Evolutionary conservation across 495 filamentous ascomycete genomes (phyloP), one percentile per base, ranked within the genome.

Genomic region (Aspergillus egyptiacus): DNA sequence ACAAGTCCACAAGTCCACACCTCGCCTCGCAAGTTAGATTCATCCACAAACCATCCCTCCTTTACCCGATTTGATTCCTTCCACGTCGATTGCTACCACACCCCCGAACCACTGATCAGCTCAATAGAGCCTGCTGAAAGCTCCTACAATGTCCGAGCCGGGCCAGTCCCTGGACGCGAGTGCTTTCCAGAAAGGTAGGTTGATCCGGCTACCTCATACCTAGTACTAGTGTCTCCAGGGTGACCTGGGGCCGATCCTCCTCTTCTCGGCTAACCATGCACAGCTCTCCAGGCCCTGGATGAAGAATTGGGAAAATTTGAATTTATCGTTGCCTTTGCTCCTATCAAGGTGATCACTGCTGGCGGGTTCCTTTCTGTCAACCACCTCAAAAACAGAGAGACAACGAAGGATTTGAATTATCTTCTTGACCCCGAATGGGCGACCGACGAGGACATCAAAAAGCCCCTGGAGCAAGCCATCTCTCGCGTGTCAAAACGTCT

Each of bases 301-400:
- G 48, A 51, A 22, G 48, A 51, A 44, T 31, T 51, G 23, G 48
- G 48, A 30, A 51, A 51, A 44, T 51, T 51, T 33, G 48, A 51
- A 6, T 51, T 51, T 31, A 51, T 51, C 39, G 48, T 51, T 35
- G 48, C 48, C 30, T 51, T 51, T 20, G 48, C 48, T 20, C 48
- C 48, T n/a, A 51, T 51, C 20, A 51, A 51, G 32, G 32, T 51
- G 23, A 51, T 51, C 31, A 38, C 48, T 17, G 33, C 48, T 2
- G 48, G 48, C 22, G 48, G 48, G 5, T 51, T 51, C 48, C 48
- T 51, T n/a, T 39, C 48, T 1, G 48, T 51, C 17, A 51, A 51
- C 32, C 44, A 51, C 17, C 48, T 51, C 15, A 51, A 37, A n/a
- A 51, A 51, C 27, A 27, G 48, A 31, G 48, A 51, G 22, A 42